phyloP scores from a whole-genome alignment of 495 filamentous ascomycete species.

The Tuber borchii region DNA sequence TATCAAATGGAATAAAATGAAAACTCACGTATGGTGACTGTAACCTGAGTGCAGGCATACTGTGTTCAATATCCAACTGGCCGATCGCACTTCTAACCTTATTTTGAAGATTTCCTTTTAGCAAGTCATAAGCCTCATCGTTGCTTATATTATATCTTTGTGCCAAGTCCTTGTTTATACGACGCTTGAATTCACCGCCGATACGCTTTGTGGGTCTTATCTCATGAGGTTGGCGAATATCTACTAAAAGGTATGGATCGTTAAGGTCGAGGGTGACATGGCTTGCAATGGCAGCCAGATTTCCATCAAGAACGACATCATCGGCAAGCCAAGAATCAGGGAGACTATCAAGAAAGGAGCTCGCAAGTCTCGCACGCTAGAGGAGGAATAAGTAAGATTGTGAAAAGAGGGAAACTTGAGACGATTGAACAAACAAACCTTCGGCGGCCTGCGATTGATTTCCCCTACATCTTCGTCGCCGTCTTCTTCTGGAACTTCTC shows the following conservation, averaged over 20 bases:
- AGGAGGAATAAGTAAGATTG: background rate
- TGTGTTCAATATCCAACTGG: conserved; percentile 79
- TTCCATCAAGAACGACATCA: conserved; percentile 47
- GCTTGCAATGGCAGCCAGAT: conserved; percentile 60
- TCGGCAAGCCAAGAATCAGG: conserved; percentile 48
- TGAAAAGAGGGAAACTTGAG: background rate
- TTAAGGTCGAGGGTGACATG: conserved; percentile 83
- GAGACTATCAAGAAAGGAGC: conserved; percentile 51
- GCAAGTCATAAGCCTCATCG: conserved; percentile 85
- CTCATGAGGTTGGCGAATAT: conserved; percentile 49
- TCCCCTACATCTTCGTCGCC: conserved; percentile 43
- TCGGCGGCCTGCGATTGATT: conserved; percentile 35
- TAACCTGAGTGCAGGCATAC: conserved; percentile 77
- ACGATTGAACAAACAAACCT: conserved; percentile 20
- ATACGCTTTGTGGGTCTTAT: conserved; percentile 43
- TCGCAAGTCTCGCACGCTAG: conserved; percentile 32
- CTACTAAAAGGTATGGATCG: conserved; percentile 78
- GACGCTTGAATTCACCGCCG: conserved; percentile 49
- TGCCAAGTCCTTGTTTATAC: conserved; percentile 57
- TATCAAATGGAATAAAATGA: background rate
- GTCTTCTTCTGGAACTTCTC: conserved; percentile 28
- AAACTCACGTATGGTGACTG: conserved; percentile 72
- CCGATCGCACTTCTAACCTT: conserved; percentile 88
- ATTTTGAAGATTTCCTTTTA: conserved; percentile 94
- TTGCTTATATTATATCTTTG: conserved; percentile 92